Evolutionary conservation across 1,139 yeast species (phyloP).

Genomic region (Lodderomyces pseudojiufengensis): DNA sequence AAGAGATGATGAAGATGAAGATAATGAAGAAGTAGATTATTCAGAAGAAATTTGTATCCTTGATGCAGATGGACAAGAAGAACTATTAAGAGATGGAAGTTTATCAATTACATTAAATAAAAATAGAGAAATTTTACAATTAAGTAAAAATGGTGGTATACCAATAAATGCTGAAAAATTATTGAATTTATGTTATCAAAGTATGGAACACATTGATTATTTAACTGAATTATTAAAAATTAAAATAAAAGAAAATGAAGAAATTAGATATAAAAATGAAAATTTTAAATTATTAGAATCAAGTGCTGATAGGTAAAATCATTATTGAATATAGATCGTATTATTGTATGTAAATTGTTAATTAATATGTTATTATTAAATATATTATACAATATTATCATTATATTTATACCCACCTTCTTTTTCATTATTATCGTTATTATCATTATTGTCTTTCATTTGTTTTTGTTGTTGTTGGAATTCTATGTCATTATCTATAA

Average conservation of each 20-base stretch:
- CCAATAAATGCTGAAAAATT: constrained; percentile 73
- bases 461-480: not conserved
- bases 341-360: too few relatives aligned
- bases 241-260: constrained; percentile 55
- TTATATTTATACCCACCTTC: constrained; percentile 5
- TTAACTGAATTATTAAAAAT: constrained; percentile 63
- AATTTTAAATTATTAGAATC: constrained; percentile 36
- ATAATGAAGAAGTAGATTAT: not conserved
- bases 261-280: constrained; percentile 26
- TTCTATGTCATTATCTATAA: constrained; percentile 3
- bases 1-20: constrained; percentile 22
- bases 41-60: constrained; percentile 50
- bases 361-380: not conserved
- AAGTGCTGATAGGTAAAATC: constrained; percentile 28
- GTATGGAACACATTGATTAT: constrained; percentile 58
- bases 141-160: constrained; percentile 86
- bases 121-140: constrained; percentile 85
- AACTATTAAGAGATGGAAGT: constrained; percentile 69
- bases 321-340: constrained; percentile 1
- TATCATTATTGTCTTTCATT: not conserved
- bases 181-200: constrained; percentile 65
- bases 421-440: not conserved
- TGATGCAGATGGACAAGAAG: constrained; percentile 80
- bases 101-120: constrained; percentile 84
- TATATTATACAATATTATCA: constrained; percentile 13